Evolutionary conservation across 495 filamentous ascomycete genomes (phyloP), one percentile per base, ranked within the genome.

Genomic region (Lasiosphaeria ovina): DNA sequence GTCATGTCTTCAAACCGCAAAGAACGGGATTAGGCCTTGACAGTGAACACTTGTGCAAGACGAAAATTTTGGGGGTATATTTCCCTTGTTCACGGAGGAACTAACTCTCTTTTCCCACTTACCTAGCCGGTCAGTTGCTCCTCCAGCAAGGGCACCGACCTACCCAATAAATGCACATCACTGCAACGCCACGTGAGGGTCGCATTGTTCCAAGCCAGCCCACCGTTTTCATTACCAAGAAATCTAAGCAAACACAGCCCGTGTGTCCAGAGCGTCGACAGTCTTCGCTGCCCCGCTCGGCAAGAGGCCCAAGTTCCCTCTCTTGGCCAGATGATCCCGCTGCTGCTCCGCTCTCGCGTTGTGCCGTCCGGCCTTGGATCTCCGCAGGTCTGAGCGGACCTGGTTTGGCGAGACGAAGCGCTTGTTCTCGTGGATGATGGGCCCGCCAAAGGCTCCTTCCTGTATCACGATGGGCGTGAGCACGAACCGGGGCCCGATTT

Each of bases 341-440:
- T 81, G 76, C 65, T 86, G 83, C 71, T 97, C 93, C 17, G 84
- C 83, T 51, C 94, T 80, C 50, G 77, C 73, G 54, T 89, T 87
- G 69, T 94, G 90, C 58, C 85, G 85, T 32, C 85, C 80, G 14
- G 93, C 92, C 77, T 90, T 90, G 65, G 78, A 76, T 70, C 85
- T 75, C 60, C 91, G 79, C 60, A 96, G 66, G 55, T 97, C 94
- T 24, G 89, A 76, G 58, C 94, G 83, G 62, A 98, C 85, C 74
- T 96, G 92, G 79, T 98, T 98, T 35, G 94, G 95, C 66, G 87
- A 92, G 55, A 98, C 91, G 69, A 97, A 98, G 68, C 97, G 90
- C 81, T 94, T 96, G 74, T 98, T 98, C 83, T 98, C 92, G 77
- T 96, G 98, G 63, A 98, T 93, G 57, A 98, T 90, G 2, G 95